Evolutionary conservation across 305 asterid species (phyloP), one percentile per base, ranked within the genome.

Genomic region (Lippia alba): DNA sequence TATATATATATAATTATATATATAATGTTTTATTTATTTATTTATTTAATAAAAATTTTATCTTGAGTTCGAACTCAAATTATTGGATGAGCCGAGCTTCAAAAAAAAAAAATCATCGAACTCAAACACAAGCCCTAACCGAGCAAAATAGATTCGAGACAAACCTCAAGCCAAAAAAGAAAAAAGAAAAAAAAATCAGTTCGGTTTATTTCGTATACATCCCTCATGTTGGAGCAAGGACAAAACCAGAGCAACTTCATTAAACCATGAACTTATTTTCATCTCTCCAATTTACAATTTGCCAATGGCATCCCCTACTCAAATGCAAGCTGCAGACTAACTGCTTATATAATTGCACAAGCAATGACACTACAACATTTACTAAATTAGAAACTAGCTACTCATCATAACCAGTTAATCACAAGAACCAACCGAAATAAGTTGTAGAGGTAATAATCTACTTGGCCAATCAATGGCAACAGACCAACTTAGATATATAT

Each of bases 401-500:
- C 53, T 66, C 53, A 5, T 30, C 61, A 40, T 16, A 19, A 45
- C 4, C 36, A 63, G 44, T 24, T 18, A 33, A 54, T 66, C 16
- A 40, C 30, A 60, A n/a, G 66, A 51, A 71, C 12, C 34, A 20
- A 45, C 9, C 15, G 24, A 51, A 45, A 56, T 10, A 55, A 41
- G 51, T 48, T 56, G 55, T 54, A 71, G 24, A n/a, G 55, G 7
- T 33, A 45, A 33, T 54, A 44, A 73, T 74, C 69, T 30, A 58
- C n/a, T 19, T n/a, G 12, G 56, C 57, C 73, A 18, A 53, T 19
- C 17, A 39, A 70, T 14, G 62, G 58, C 32, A 8, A 11, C 4
- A 2, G 14, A 8, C 40, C 56, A 55, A 39, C 58, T 66, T 46
- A 76, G 41, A 64, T 76, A 73, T 80, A 73, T 80, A 64, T 76